Conservation (phyloP, 2,329 filamentous ascomycete genomes). For the Ampelomyces quisqualis region DNA sequence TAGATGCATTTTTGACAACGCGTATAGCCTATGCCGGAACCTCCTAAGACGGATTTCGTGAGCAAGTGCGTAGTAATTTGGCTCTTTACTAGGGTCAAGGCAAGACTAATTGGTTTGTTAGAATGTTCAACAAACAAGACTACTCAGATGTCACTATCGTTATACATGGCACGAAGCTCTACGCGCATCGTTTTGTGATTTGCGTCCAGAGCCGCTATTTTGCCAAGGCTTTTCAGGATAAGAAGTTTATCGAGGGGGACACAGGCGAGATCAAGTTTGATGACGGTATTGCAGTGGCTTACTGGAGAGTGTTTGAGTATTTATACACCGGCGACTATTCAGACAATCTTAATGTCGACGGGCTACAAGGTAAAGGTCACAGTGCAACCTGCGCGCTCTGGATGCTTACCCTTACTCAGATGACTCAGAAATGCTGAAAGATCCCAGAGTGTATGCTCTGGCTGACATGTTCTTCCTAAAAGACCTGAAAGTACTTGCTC, state of each 20-base stretch:
- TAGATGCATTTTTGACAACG: too few relatives aligned
- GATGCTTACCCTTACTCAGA: not conserved
- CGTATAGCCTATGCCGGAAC: too few relatives aligned
- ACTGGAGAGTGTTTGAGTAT: not conserved
- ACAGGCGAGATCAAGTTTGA: not conserved
- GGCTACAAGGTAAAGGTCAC: not conserved
- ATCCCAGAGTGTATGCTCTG: not conserved
- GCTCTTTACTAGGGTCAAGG: too few relatives aligned
- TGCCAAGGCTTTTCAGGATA: not conserved
- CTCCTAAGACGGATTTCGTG: too few relatives aligned
- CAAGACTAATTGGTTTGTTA: too few relatives aligned
- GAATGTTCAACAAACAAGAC: too few relatives aligned
- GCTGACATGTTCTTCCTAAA: not conserved
- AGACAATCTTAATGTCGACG: not conserved
- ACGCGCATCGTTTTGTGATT: not conserved
- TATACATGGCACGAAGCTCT: slow-evolving; percentile 1
- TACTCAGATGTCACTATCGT: not conserved
- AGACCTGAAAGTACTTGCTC: not conserved
- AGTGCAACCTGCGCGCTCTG: not conserved
- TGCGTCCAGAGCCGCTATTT: not conserved
- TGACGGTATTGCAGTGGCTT: not conserved
- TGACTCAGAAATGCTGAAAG: slow-evolving; percentile 1
- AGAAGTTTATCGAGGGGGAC: not conserved
- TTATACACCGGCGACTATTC: not conserved
- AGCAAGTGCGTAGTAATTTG: too few relatives aligned